Conservation (phyloP, 257 asterid genomes). For the Salvia rosmarinus region DNA sequence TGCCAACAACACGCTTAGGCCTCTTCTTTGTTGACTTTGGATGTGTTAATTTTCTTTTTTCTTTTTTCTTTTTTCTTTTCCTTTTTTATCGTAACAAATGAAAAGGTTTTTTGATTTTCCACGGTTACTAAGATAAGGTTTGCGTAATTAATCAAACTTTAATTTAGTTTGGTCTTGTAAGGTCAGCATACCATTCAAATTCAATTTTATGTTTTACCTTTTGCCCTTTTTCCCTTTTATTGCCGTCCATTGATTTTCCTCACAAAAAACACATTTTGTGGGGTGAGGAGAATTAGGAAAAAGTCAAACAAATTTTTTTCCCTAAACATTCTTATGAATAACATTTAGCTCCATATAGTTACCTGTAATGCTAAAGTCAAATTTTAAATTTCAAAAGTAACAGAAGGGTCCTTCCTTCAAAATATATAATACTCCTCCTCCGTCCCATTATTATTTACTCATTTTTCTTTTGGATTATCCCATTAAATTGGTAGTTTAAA, state of each 20-base stretch:
- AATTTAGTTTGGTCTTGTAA: slow-evolving; percentile 33
- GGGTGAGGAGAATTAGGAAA: neutral
- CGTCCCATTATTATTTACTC: too few relatives aligned
- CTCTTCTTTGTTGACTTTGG: slow-evolving; percentile 65
- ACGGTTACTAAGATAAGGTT: slow-evolving; percentile 17
- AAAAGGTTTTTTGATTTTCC: slow-evolving; percentile 33
- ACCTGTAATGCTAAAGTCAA: neutral
- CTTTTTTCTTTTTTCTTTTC: neutral
- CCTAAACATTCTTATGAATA: neutral
- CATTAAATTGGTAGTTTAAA: too few relatives aligned
- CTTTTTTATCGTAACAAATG: neutral
- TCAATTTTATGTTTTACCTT: too few relatives aligned
- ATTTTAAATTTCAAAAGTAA: neutral
- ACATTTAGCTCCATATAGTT: neutral
- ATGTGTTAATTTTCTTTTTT: neutral
- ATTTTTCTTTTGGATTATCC: too few relatives aligned
- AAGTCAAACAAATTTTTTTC: neutral
- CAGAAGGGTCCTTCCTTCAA: neutral
- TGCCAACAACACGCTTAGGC: slow-evolving; percentile 50
- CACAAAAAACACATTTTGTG: too few relatives aligned
- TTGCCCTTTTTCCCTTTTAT: too few relatives aligned
- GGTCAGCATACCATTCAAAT: slow-evolving; percentile 33
- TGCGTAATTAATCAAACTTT: slow-evolving; percentile 10
- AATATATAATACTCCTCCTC: too few relatives aligned
- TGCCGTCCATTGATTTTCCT: too few relatives aligned